These are phyloP conservation scores for Laburnicola sp. DNA, from an alignment of 2,329 filamentous ascomycete genomes.

Conservation along the genomic window DNA sequence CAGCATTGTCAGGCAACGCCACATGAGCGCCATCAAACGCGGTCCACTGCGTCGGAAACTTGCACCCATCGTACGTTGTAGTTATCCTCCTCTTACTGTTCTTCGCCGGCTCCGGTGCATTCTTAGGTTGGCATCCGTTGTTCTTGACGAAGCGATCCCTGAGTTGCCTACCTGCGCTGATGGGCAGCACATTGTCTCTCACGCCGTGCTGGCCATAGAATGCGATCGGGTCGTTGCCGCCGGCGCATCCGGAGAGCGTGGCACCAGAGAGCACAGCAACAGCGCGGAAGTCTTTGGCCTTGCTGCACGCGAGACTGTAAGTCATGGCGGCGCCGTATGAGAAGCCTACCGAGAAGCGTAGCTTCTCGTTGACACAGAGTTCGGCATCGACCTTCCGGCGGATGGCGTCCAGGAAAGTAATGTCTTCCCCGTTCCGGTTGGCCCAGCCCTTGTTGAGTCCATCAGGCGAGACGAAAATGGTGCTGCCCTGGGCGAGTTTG, in stretches of 20 bases:
- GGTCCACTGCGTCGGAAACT: conserved; percentile 41
- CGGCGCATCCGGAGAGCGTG: conserved; percentile 26
- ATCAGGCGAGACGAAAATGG: conserved; percentile 52
- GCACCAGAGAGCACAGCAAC: conserved; percentile 38
- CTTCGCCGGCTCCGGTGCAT: conserved; percentile 20
- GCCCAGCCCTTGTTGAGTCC: conserved; percentile 49
- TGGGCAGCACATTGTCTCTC: conserved; percentile 43
- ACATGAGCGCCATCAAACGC: conserved; percentile 3
- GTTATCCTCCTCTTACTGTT: conserved; percentile 18
- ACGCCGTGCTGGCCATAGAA: conserved; percentile 49
- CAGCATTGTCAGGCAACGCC: not conserved
- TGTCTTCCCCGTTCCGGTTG: conserved; percentile 49
- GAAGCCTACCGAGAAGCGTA: conserved; percentile 52
- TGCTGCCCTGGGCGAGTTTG: conserved; percentile 38
- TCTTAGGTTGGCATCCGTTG: conserved; percentile 41
- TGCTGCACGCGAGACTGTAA: conserved; percentile 49
- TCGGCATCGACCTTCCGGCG: conserved; percentile 44
- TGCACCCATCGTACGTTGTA: conserved; percentile 33
- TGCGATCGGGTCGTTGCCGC: conserved; percentile 46
- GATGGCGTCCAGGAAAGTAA: conserved; percentile 48
- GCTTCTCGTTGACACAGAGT: conserved; percentile 50
- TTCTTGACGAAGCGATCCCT: conserved; percentile 46
- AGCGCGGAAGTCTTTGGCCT: conserved; percentile 46
- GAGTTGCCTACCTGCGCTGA: conserved; percentile 40
- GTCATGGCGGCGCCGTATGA: conserved; percentile 52